Evolutionary conservation across 2,329 filamentous ascomycete species (phyloP), one percentile per base, ranked within the genome.

Genomic region (Claviceps sp.): DNA sequence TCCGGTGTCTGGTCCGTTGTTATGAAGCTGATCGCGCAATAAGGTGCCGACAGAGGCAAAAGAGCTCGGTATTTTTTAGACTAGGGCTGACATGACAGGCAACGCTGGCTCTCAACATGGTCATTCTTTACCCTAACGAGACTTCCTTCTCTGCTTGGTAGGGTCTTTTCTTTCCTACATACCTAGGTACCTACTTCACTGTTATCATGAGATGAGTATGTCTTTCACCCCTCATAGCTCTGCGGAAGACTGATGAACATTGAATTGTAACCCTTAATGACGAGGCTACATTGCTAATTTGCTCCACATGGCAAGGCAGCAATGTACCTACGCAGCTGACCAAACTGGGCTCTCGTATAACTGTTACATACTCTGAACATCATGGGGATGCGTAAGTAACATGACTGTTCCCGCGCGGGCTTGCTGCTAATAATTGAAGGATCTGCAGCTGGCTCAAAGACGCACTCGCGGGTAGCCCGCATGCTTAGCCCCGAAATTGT

Each of bases 261-360:
- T 19, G 19, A 19, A 19, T 5, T n/a, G 40, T 5, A 2, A 42
- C 8, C n/a, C n/a, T 42, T 17, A 3, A 5, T 10, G 14, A 19
- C n/a, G 14, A 42, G n/a, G 4, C 8, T 42, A 19, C 7, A 22
- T 4, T 30, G n/a, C n/a, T n/a, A n/a, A n/a, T n/a, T n/a, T n/a
- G n/a, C 46, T 37, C 17, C 16, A 38, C 30, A 47, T 45, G n/a
- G 10, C 50, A 19, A 48, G 50, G 45, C 45, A 30, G 37, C 14
- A 17, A 22, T 4, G 22, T 45, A 13, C 40, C 14, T 40, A 46
- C 51, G 49, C 17, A 52, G 51, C 51, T 52, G 46, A 34, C 51
- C 34, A 49, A 40, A 49, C 40, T 48, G 50, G 50, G 50, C 50
- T 24, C 24, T 48, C 8, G 22, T 26, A 40, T 6, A 5, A n/a